Conservation (phyloP, 2,329 filamentous ascomycete species). For the Claviceps paspali region DNA sequence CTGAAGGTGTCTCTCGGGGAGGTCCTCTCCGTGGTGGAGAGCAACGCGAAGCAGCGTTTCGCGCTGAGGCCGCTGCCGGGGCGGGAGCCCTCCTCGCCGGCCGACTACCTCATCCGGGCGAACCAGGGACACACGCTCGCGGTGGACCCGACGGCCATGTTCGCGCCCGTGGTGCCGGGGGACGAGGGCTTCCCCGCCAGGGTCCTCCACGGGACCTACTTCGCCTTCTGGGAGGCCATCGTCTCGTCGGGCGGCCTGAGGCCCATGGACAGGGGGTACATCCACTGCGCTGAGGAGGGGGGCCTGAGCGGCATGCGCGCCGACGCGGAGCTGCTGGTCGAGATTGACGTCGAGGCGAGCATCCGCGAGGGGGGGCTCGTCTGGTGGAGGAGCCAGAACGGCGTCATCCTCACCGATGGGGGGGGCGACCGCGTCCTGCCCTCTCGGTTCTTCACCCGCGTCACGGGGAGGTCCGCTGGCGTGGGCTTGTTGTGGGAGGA, state of each 20-base stretch:
- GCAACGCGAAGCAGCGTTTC: conserved; percentile 86
- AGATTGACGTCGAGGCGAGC: conserved; percentile 55
- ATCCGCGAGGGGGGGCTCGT: conserved; percentile 42
- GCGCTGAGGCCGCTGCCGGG: conserved; percentile 61
- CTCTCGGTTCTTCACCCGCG: conserved; percentile 54
- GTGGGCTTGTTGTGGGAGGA: conserved; percentile 55
- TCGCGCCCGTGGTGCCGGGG: conserved; percentile 50
- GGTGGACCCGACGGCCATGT: conserved; percentile 52
- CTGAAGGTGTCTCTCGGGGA: conserved; percentile 64
- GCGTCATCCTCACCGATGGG: conserved; percentile 53
- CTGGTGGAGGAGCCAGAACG: conserved; percentile 72
- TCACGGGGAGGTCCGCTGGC: conserved; percentile 44
- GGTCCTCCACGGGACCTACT: conserved; percentile 82
- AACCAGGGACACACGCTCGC: conserved; percentile 89
- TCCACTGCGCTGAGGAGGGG: conserved; percentile 58
- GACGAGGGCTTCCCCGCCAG: conserved; percentile 42
- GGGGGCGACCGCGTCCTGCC: conserved; percentile 46
- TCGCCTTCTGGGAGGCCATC: conserved; percentile 63
- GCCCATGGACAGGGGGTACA: conserved; percentile 71
- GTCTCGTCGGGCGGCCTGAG: conserved; percentile 61
- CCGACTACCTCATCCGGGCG: conserved; percentile 75
- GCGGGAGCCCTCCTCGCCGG: conserved; percentile 31
- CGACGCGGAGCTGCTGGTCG: conserved; percentile 64
- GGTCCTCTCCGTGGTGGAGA: conserved; percentile 50
- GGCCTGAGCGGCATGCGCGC: conserved; percentile 70